Conservation (phyloP, 2,329 filamentous ascomycete species). For the Xylaria sp. region DNA sequence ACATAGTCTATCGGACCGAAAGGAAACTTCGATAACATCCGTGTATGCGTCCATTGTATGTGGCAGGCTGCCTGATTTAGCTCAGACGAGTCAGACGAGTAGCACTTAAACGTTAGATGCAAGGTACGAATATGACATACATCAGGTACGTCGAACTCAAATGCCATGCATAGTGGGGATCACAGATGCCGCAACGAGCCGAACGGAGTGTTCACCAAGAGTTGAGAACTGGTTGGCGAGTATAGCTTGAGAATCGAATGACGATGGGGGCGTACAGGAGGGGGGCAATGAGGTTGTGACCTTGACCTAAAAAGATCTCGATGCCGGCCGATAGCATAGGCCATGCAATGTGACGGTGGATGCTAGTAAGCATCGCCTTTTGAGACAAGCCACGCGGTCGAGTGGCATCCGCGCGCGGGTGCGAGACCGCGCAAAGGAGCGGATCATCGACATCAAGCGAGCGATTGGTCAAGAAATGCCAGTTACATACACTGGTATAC, state of each 20-base stretch:
- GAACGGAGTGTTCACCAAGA: neutral
- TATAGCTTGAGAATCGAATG: conserved; percentile 1
- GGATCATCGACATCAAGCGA: neutral
- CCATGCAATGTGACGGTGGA: conserved; percentile 21
- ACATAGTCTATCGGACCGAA: conserved; percentile 33
- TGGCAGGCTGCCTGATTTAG: conserved; percentile 30
- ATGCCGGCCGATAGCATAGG: conserved; percentile 23
- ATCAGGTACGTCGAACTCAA: conserved; percentile 1
- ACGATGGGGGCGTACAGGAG: conserved; percentile 16
- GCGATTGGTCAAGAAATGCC: conserved; percentile 7
- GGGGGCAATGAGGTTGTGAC: conserved; percentile 24
- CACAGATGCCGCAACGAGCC: conserved; percentile 14
- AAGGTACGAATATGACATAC: conserved; percentile 27
- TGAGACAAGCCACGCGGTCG: conserved; percentile 38
- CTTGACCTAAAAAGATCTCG: conserved; percentile 10
- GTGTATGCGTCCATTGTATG: neutral
- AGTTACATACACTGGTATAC: neutral
- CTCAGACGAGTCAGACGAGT: conserved; percentile 6
- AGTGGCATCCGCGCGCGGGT: conserved; percentile 31
- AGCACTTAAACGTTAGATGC: conserved; percentile 19
- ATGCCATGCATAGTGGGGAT: conserved; percentile 30
- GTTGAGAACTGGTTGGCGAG: conserved; percentile 1
- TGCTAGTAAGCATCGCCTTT: conserved; percentile 11
- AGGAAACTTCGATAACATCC: conserved; percentile 3
- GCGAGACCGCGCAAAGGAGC: conserved; percentile 5